Evolutionary conservation across 1,284 basidiomycete genomes (phyloP), one percentile per base, ranked within the genome.

Genomic region (Ganoderma leucocontextum): DNA sequence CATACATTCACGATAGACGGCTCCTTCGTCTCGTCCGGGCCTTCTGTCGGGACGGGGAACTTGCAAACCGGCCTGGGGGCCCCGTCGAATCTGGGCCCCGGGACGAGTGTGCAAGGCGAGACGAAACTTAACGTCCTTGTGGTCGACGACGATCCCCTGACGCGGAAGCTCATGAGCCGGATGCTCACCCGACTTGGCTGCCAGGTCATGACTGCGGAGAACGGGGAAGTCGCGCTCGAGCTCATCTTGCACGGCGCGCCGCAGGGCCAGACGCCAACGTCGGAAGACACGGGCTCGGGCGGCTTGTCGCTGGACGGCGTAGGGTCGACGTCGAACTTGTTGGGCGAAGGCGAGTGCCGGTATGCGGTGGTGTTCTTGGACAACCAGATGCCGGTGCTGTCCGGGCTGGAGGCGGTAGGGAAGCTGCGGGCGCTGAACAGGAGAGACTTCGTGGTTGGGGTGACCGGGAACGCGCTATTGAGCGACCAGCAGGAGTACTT

Each of bases 361-460:
- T 95, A 86, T 75, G 91, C 92, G 66, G 85, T 94, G 2, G 84
- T 94, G 36, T 96, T 96, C 79, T 80, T 96, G 76, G 95, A 96
- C 76, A 96, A 96, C 77, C 93, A 94, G 79, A 94, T 94, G 93
- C 95, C 93, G 4, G 84, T 94, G 55, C 85, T 94, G 84, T 91
- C 91, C 63, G 95, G 95, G 22, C 80, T 95, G 52, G 90, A 91
- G 71, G 86, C 90, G 38, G 89, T 94, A 2, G 78, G 85, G 62
- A 89, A 87, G 75, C 81, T 96, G 53, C 82, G 95, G 63, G 83
- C 86, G 68, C 79, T 92, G 75, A 90, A 91, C 17, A 85, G 91
- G 74, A 83, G 80, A 13, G 89, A 95, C 74, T 93, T 93, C 75
- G 89, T 95, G 29, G 92, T 94, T 9, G 93, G 93, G 25, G 90